Evolutionary conservation across 352 stramenopile genomes (phyloP).

Genomic region (Pythium biforme): DNA sequence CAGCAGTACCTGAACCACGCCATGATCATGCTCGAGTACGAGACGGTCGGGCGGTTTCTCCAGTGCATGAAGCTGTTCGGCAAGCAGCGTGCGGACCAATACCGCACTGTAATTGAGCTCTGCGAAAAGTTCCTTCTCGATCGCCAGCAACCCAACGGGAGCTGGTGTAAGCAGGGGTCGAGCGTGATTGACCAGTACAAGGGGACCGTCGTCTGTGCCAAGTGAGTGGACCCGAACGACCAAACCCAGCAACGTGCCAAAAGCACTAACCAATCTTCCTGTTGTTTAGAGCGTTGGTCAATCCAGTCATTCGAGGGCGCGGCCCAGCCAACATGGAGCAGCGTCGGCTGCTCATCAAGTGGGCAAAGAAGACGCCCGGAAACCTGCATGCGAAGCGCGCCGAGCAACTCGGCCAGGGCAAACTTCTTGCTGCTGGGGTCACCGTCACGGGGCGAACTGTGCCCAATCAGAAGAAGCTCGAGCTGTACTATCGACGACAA

Average conservation of each 20-base stretch:
- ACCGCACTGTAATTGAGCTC: constrained; percentile 43
- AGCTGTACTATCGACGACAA: constrained; percentile 65
- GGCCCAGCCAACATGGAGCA: constrained; percentile 60
- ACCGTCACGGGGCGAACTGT: constrained; percentile 43
- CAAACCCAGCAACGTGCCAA: no score
- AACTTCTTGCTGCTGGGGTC: constrained; percentile 50
- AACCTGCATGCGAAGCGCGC: constrained; percentile 22
- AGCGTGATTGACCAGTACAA: constrained; percentile 75
- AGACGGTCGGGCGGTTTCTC: constrained; percentile 71
- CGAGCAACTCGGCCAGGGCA: constrained; percentile 31
- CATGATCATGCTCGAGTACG: constrained; percentile 67
- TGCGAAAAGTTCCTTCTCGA: constrained; percentile 66
- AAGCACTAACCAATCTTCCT: background rate
- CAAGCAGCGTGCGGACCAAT: constrained; percentile 32
- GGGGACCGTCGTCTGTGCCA: constrained; percentile 72
- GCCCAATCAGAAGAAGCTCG: constrained; percentile 57
- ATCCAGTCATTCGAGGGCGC: constrained; percentile 50
- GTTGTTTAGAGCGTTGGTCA: constrained; percentile 47
- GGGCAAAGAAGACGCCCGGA: constrained; percentile 38
- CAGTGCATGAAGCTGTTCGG: constrained; percentile 83
- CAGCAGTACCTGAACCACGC: constrained; percentile 65
- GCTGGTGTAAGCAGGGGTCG: constrained; percentile 63
- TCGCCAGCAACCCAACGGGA: constrained; percentile 70
- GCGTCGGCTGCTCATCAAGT: constrained; percentile 67
- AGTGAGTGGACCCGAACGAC: constrained; percentile 39